phyloP scores from a whole-genome alignment of 768 basidiomycete genomes.

The Leccinum incarnatum region DNA sequence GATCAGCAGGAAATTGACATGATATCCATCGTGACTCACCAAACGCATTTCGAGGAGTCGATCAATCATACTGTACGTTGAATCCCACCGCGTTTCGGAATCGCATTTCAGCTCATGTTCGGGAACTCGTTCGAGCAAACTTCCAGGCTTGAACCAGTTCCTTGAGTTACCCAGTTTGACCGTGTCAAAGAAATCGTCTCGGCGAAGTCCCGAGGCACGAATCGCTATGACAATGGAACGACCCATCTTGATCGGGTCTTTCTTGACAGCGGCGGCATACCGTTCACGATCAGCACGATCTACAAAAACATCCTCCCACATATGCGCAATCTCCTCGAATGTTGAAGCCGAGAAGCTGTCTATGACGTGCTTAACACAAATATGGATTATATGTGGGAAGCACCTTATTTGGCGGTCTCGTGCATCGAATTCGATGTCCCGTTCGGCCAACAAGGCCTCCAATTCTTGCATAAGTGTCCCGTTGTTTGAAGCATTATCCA shows the following conservation, averaged over 20 bases:
- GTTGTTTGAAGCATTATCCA: no score
- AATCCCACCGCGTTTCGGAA: not conserved
- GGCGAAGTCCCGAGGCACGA: not conserved
- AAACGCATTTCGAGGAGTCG: no score
- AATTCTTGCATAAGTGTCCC: not conserved
- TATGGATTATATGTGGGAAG: no score
- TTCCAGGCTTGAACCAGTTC: not conserved
- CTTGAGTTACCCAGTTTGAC: not conserved
- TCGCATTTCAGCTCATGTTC: not conserved
- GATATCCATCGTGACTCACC: no score
- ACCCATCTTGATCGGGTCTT: not conserved
- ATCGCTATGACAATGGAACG: not conserved
- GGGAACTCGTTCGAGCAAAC: not conserved
- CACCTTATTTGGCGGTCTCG: not conserved
- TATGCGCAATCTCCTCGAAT: not conserved
- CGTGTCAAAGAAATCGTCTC: not conserved
- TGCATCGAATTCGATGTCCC: not conserved
- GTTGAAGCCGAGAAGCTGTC: not conserved
- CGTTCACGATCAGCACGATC: not conserved
- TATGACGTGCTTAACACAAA: not conserved
- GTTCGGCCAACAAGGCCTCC: not conserved
- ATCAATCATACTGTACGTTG: no score
- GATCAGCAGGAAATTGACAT: no score
- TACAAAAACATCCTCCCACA: not conserved
- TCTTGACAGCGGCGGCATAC: not conserved